Percentiles rank a stretch among this genome's conserved stretches.
These are phyloP conservation scores for Pichia terricola DNA, from an alignment of 1,139 yeast species.

Conservation along the genomic window DNA sequence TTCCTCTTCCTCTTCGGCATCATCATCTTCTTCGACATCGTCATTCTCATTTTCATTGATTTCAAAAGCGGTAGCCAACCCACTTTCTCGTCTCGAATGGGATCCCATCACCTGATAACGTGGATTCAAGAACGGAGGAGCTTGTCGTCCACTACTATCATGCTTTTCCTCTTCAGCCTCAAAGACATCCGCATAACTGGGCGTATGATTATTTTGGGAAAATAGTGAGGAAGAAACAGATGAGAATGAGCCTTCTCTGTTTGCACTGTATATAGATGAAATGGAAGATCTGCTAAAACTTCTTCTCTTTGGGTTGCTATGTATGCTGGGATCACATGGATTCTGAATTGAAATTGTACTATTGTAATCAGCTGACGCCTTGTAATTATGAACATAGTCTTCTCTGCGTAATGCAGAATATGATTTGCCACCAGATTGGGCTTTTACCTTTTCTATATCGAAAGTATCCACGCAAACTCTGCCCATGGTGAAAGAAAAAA, in stretches of 20 bases:
- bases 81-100: no score
- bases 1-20: not conserved
- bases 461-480: constrained; percentile 5
- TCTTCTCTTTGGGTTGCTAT: not conserved
- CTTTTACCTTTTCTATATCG: not conserved
- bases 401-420: no score
- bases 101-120: no score
- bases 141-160: no score
- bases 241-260: not conserved
- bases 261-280: constrained; percentile 5
- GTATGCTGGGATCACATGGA: no score
- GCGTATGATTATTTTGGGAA: not conserved
- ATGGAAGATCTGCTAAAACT: constrained; percentile 6
- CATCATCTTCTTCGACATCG: constrained; percentile 3
- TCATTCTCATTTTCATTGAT: not conserved
- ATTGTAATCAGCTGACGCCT: no score
- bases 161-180: not conserved
- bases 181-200: no score
- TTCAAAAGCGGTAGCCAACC: no score
- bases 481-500: constrained; percentile 1
- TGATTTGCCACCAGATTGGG: no score
- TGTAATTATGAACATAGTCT: no score
- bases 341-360: no score
- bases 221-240: not conserved
- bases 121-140: no score